phyloP scores from a whole-genome alignment of 2,329 filamentous ascomycete species.

The Penicillium italicum region DNA sequence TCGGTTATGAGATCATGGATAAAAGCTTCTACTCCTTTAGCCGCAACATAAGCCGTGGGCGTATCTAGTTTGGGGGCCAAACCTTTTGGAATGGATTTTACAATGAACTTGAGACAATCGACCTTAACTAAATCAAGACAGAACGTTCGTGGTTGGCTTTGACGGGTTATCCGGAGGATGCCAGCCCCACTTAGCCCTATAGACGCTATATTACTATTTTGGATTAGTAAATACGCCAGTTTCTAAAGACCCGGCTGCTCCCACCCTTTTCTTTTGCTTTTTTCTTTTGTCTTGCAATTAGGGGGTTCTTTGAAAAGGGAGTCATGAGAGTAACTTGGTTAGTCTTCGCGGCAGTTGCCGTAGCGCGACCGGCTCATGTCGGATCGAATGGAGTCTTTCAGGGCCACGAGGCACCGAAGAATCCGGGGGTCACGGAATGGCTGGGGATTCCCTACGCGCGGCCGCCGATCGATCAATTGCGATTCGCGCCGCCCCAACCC shows the following conservation, averaged over 20 bases:
- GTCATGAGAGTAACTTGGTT: background rate
- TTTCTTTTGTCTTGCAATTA: no score
- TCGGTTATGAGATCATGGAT: no score
- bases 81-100: no score
- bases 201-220: background rate
- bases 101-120: no score
- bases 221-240: no score
- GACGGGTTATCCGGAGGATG: background rate
- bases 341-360: background rate
- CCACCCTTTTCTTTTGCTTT: background rate
- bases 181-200: background rate
- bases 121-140: background rate
- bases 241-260: background rate
- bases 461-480: slow-evolving; percentile 23
- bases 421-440: slow-evolving; percentile 21
- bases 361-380: background rate
- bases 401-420: slow-evolving; percentile 16
- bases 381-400: slow-evolving; percentile 17
- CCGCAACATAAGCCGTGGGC: no score
- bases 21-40: no score
- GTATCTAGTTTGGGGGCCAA: no score
- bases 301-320: background rate
- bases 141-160: background rate
- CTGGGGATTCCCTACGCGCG: slow-evolving; percentile 27
- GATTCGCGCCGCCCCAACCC: slow-evolving; percentile 23